These are phyloP conservation scores for Polygonum aviculare DNA, from an alignment of 148 eudicot species.

Conservation along the genomic window DNA sequence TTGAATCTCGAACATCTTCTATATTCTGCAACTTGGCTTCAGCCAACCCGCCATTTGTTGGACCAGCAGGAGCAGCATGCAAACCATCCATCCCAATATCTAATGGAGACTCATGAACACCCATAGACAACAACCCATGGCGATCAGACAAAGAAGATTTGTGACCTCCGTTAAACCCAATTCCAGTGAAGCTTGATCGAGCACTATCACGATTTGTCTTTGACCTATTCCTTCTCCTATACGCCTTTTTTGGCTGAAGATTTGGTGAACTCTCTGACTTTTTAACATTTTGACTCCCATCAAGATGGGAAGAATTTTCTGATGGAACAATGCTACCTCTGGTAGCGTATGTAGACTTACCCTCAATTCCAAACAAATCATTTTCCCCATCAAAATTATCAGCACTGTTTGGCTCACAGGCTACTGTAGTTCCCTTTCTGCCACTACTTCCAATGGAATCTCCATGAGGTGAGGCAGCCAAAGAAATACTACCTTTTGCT, in stretches of 20 bases:
- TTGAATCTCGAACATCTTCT: slow-evolving; percentile 27
- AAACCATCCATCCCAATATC: slow-evolving; percentile 42
- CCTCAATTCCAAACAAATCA: slow-evolving; percentile 41
- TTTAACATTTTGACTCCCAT: slow-evolving; percentile 34
- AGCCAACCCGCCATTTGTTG: slow-evolving; percentile 16
- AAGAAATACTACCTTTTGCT: slow-evolving; percentile 79
- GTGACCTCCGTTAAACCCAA: slow-evolving; percentile 41
- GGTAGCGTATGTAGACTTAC: slow-evolving; percentile 29
- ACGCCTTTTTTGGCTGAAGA: slow-evolving; percentile 65
- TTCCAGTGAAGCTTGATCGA: slow-evolving; percentile 54
- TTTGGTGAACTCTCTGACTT: slow-evolving; percentile 54
- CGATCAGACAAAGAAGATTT: slow-evolving; percentile 35
- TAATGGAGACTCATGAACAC: slow-evolving; percentile 28
- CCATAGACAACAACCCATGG: slow-evolving; percentile 27
- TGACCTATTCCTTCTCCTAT: slow-evolving; percentile 68
- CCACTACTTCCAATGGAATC: slow-evolving; percentile 96
- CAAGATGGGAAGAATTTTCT: slow-evolving; percentile 54
- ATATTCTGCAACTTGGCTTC: slow-evolving; percentile 24
- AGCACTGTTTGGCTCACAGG: slow-evolving; percentile 79
- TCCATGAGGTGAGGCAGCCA: slow-evolving; percentile 80
- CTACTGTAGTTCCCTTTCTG: slow-evolving; percentile 45
- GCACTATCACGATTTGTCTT: slow-evolving; percentile 63
- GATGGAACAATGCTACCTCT: slow-evolving; percentile 37
- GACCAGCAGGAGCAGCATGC: slow-evolving; percentile 23
- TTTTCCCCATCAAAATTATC: slow-evolving; percentile 88